Percentiles rank a stretch among this genome's conserved stretches.
phyloP scores from a whole-genome alignment of 2,329 filamentous ascomycete species.

The Paraphaeosphaeria minitans region DNA sequence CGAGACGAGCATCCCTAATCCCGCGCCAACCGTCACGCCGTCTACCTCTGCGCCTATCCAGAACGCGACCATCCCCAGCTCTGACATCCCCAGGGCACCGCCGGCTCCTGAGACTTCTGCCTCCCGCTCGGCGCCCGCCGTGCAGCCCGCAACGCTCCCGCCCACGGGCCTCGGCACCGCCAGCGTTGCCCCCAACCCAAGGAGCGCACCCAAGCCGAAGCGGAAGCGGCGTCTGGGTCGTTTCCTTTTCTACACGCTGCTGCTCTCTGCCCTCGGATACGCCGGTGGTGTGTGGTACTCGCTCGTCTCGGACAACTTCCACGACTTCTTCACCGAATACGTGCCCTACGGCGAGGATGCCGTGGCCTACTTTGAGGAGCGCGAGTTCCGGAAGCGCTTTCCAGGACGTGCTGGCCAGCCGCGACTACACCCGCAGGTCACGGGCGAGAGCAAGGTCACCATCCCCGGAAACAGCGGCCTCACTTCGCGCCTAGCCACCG shows the following conservation, averaged over 20 bases:
- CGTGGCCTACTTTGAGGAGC: conserved; percentile 93
- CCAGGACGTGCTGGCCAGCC: conserved; percentile 52
- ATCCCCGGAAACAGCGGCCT: conserved; percentile 86
- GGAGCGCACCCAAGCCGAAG: conserved; percentile 60
- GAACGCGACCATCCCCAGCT: conserved; percentile 53
- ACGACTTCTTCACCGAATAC: conserved; percentile 99
- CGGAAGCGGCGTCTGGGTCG: conserved; percentile 71
- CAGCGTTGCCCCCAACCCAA: conserved; percentile 49
- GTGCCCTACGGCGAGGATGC: conserved; percentile 92
- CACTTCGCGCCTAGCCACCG: conserved; percentile 76
- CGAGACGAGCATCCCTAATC: conserved; percentile 46
- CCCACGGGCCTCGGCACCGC: conserved; percentile 51
- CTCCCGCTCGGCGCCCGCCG: conserved; percentile 39
- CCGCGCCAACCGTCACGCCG: conserved; percentile 46
- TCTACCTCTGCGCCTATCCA: conserved; percentile 32
- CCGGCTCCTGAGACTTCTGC: conserved; percentile 49
- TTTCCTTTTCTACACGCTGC: conserved; percentile 75
- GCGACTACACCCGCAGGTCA: conserved; percentile 53
- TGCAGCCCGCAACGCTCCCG: conserved; percentile 42
- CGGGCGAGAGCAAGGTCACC: conserved; percentile 71
- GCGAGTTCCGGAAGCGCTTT: conserved; percentile 89
- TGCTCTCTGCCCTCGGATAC: conserved; percentile 80
- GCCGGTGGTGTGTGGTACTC: conserved; percentile 91
- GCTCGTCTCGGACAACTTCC: conserved; percentile 93
- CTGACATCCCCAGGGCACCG: conserved; percentile 55